Percentiles rank a stretch among this genome's conserved stretches.
These are phyloP conservation scores for Apiotrichum akiyoshidainum DNA, from an alignment of 1,284 basidiomycete species.

Conservation along the genomic window DNA sequence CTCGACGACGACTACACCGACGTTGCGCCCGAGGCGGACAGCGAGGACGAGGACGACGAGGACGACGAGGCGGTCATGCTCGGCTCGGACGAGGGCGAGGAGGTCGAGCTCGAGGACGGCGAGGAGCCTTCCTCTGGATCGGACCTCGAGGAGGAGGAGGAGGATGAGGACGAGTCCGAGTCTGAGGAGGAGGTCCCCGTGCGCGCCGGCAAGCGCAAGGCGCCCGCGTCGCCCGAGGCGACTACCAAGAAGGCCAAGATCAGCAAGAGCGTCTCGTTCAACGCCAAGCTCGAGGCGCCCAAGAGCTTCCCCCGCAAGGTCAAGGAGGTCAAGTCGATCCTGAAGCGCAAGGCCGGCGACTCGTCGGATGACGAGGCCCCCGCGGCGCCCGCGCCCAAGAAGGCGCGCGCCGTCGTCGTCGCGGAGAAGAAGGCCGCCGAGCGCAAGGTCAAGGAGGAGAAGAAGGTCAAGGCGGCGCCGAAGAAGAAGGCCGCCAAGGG, in stretches of 20 bases:
- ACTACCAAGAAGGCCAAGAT: slow-evolving; percentile 24
- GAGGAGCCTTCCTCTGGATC: slow-evolving; percentile 42
- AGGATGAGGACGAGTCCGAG: slow-evolving; percentile 33
- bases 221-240: slow-evolving; percentile 17
- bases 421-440: slow-evolving; percentile 17
- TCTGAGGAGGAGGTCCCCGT: slow-evolving; percentile 26
- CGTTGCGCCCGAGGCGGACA: slow-evolving; percentile 28
- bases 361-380: background rate
- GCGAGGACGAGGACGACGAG: slow-evolving; percentile 46
- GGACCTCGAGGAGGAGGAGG: slow-evolving; percentile 36
- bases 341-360: slow-evolving; percentile 10
- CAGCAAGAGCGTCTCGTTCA: slow-evolving; percentile 30
- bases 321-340: slow-evolving; percentile 16
- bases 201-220: slow-evolving; percentile 21
- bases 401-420: background rate
- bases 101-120: slow-evolving; percentile 45
- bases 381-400: background rate
- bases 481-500: slow-evolving; percentile 16
- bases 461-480: slow-evolving; percentile 15
- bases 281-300: slow-evolving; percentile 27
- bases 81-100: slow-evolving; percentile 43
- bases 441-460: slow-evolving; percentile 12
- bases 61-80: slow-evolving; percentile 34
- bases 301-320: slow-evolving; percentile 13
- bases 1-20: slow-evolving; percentile 59